Evolutionary conservation across 2,329 filamentous ascomycete species (phyloP).

Genomic region (Botryosphaeria agaves): DNA sequence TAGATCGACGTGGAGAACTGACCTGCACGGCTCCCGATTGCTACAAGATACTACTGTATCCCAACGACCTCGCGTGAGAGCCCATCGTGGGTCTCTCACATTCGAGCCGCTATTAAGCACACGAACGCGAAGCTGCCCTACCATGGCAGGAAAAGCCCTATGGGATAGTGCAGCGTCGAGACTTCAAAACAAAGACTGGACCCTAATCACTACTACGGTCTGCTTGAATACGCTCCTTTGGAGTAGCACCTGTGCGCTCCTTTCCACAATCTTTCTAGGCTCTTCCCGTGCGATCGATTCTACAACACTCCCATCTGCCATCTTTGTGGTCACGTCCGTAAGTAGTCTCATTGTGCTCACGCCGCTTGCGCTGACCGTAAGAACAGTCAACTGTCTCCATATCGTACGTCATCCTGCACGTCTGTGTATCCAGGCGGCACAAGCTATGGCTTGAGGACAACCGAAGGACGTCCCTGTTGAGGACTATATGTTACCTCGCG

Average conservation of each 20-base stretch:
- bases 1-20: too few relatives aligned
- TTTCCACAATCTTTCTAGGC: background rate
- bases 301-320: background rate
- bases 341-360: background rate
- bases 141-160: background rate
- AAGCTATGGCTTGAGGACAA: conserved; percentile 13
- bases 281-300: background rate
- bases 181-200: background rate
- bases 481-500: conserved; percentile 15
- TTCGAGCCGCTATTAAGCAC: too few relatives aligned
- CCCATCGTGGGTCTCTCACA: too few relatives aligned
- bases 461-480: conserved; percentile 9
- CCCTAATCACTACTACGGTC: background rate
- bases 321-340: background rate
- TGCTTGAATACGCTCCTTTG: background rate
- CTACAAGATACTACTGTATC: too few relatives aligned
- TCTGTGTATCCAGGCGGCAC: conserved; percentile 5
- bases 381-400: background rate
- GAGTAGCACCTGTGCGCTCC: background rate
- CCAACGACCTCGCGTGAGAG: too few relatives aligned
- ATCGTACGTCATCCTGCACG: background rate
- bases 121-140: too few relatives aligned
- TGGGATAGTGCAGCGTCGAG: background rate
- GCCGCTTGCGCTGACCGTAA: background rate
- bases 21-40: too few relatives aligned